These are phyloP conservation scores for Zoysia japonica DNA, from an alignment of 176 grass and related monocot genomes.

Conservation along the genomic window DNA sequence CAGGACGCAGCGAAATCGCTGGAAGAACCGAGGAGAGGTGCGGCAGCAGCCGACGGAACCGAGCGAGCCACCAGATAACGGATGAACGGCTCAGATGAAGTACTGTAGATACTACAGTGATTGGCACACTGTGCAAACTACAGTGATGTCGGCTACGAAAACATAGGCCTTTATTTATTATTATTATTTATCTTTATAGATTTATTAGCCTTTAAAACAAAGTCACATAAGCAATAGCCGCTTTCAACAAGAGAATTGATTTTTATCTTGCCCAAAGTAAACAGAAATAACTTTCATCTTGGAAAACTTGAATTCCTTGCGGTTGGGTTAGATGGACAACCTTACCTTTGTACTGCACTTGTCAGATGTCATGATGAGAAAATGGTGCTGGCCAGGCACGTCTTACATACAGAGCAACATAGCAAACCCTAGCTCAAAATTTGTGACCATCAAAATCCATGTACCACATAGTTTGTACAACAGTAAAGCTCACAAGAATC, in stretches of 20 bases:
- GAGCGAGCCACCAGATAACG: too few species aligned
- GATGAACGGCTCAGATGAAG: too few species aligned
- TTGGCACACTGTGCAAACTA: too few species aligned
- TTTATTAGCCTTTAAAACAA: too few species aligned
- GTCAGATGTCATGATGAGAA: not conserved
- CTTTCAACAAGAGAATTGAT: not conserved
- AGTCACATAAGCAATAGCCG: too few species aligned
- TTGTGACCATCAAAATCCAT: slow-evolving; percentile 27
- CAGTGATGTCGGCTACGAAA: too few species aligned
- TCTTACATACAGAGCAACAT: slow-evolving; percentile 1
- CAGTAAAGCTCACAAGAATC: not conserved
- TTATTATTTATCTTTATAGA: too few species aligned
- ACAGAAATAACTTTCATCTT: not conserved
- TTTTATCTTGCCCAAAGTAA: not conserved
- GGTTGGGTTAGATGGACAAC: not conserved
- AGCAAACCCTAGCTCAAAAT: not conserved
- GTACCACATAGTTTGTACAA: not conserved
- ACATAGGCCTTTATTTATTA: too few species aligned
- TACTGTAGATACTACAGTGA: too few species aligned
- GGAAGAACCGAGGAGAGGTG: too few species aligned
- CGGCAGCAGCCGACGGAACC: too few species aligned
- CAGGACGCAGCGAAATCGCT: too few species aligned
- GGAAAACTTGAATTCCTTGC: not conserved
- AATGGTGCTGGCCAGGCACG: not conserved
- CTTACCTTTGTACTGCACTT: not conserved